These are phyloP conservation scores for Apiospora kogelbergensis DNA, from an alignment of 2,329 filamentous ascomycete genomes.

Conservation along the genomic window DNA sequence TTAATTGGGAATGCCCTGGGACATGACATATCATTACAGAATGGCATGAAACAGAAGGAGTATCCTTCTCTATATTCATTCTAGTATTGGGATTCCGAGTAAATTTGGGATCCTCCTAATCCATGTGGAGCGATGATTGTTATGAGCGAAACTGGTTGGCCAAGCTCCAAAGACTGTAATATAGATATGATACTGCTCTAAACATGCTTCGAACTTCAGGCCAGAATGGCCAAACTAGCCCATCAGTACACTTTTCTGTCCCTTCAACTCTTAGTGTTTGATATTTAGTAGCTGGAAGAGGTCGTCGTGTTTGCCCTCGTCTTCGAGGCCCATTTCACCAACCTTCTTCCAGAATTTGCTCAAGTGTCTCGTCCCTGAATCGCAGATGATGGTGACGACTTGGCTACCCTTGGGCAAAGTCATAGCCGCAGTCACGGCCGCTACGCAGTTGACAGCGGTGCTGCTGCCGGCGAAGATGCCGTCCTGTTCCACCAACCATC, in stretches of 20 bases:
- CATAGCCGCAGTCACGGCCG: conserved; percentile 68
- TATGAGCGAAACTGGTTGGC: neutral
- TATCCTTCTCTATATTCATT: neutral
- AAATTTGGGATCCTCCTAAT: neutral
- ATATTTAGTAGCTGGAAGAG: conserved; percentile 53
- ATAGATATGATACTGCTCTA: neutral
- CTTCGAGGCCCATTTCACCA: conserved; percentile 65
- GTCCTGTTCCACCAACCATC: conserved; percentile 93
- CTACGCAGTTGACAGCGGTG: conserved; percentile 94
- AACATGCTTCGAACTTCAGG: neutral
- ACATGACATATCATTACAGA: neutral
- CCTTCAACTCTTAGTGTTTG: conserved; percentile 15
- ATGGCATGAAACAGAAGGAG: neutral
- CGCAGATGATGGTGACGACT: conserved; percentile 83
- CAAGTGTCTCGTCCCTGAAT: conserved; percentile 77
- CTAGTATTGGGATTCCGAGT: neutral
- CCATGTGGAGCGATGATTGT: neutral
- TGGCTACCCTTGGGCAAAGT: conserved; percentile 59
- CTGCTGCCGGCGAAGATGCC: conserved; percentile 94
- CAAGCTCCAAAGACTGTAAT: neutral
- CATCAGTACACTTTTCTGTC: neutral
- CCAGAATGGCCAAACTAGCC: neutral
- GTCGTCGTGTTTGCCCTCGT: conserved; percentile 48
- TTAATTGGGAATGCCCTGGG: neutral
- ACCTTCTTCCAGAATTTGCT: conserved; percentile 83